Evolutionary conservation across 306 rosid species (phyloP).

Genomic region (Glycine latifolia): DNA sequence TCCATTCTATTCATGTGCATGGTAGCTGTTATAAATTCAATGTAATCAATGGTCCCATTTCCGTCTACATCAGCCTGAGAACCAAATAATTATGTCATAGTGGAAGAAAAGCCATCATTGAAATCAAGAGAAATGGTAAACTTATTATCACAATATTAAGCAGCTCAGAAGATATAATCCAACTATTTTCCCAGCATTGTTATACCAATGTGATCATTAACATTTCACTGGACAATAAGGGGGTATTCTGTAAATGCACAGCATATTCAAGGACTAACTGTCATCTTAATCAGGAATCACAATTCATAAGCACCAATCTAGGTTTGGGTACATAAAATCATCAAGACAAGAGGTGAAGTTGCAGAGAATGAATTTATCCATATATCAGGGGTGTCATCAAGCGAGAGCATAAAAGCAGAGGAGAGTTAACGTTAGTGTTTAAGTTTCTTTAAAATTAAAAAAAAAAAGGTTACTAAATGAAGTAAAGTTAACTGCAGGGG

Average conservation of each 20-base stretch:
- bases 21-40: conserved; percentile 28
- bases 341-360: not conserved
- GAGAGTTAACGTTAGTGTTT: not conserved
- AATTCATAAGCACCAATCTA: not conserved
- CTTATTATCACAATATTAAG: not conserved
- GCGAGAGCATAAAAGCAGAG: not conserved
- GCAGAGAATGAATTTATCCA: not conserved
- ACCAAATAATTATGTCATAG: not conserved
- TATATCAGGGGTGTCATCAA: not conserved
- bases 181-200: not conserved
- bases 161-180: not conserved
- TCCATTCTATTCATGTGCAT: conserved; percentile 25
- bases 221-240: not conserved
- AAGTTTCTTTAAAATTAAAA: too few species aligned
- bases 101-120: not conserved
- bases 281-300: not conserved
- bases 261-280: not conserved
- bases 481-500: not conserved
- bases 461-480: conserved; percentile 2
- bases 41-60: conserved; percentile 20
- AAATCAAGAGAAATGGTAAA: not conserved
- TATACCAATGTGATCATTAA: not conserved
- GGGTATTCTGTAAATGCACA: not conserved
- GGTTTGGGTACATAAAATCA: not conserved
- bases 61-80: conserved; percentile 30